Evolutionary conservation across 257 asterid species (phyloP).

Genomic region (Coffea eugenioides): DNA sequence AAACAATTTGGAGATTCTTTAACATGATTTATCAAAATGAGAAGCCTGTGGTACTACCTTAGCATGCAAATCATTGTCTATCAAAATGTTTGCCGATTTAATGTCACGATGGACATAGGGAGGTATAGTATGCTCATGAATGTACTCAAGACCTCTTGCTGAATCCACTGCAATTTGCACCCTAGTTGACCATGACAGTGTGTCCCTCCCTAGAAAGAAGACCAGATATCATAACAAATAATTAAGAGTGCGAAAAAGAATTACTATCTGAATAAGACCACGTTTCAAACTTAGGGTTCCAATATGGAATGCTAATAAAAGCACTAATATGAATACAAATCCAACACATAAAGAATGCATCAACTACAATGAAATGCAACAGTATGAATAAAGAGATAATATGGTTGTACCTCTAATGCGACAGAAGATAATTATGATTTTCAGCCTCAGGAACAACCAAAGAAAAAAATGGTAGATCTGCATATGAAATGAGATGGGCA

Average conservation of each 20-base stretch:
- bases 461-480: too few relatives aligned
- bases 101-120: slow-evolving; percentile 94
- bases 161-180: slow-evolving; percentile 95
- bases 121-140: slow-evolving; percentile 97
- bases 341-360: not conserved
- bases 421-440: too few relatives aligned
- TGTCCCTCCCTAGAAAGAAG: slow-evolving; percentile 58
- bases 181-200: slow-evolving; percentile 83
- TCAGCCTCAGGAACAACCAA: too few relatives aligned
- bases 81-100: slow-evolving; percentile 90
- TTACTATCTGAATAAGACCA: not conserved
- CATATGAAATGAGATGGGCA: too few relatives aligned
- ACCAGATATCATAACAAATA: slow-evolving; percentile 8
- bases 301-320: too few relatives aligned
- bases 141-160: slow-evolving; percentile 97
- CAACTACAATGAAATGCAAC: too few relatives aligned
- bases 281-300: too few relatives aligned
- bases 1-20: slow-evolving; percentile 17
- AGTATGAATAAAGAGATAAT: too few relatives aligned
- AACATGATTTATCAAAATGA: slow-evolving; percentile 14
- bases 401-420: too few relatives aligned
- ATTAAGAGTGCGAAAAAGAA: not conserved
- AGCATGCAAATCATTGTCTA: slow-evolving; percentile 77
- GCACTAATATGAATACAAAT: not conserved
- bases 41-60: slow-evolving; percentile 52